Evolutionary conservation across 768 basidiomycete genomes (phyloP), one percentile per base, ranked within the genome.

Genomic region (Cystofilobasidium capitatum): DNA sequence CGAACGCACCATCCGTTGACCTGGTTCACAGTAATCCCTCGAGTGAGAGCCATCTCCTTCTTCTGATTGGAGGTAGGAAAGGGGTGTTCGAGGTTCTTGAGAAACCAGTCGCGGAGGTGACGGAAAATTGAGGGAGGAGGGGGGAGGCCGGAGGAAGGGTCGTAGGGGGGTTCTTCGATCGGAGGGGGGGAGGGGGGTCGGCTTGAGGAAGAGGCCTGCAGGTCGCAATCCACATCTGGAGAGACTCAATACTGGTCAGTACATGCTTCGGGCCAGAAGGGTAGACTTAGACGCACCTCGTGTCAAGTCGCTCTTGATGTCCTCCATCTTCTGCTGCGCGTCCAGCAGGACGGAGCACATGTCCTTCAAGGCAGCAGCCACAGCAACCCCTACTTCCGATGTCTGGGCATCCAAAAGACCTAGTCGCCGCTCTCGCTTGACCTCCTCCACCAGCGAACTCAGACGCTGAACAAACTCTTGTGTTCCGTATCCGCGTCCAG

Each of bases 91-190:
- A 66, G 33, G 47, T 66, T 17, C 37, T 16, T 17, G 20, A 66
- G 35, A 36, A 66, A 66, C 65, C 65, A 66, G 58, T 66, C 47
- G 22, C 65, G 37, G 1, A 60, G n/a, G 45, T 60, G 65, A 6
- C 65, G 58, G 36, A 66, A 59, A 45, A 24, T 39, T 1, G 58
- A 64, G 62, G 45, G 45, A 7, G 36, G 36, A 37, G 36, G 40
- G 13, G 51, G 51, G 16, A 14, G 14, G 31, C 0, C 14, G 7
- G 45, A 14, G 2, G 63, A 8, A 14, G 47, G n/a, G 36, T 47
- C 36, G 49, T 13, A 10, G 63, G 26, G 24, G 39, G 20, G 58
- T 60, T 42, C n/a, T n/a, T n/a, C n/a, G n/a, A n/a, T n/a, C 2
- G 31, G 51, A n/a, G 51, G 8, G 14, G 51, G 51, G 6, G 7